Conservation (phyloP, 106 monocot species). For the Amphibolis antarctica region DNA sequence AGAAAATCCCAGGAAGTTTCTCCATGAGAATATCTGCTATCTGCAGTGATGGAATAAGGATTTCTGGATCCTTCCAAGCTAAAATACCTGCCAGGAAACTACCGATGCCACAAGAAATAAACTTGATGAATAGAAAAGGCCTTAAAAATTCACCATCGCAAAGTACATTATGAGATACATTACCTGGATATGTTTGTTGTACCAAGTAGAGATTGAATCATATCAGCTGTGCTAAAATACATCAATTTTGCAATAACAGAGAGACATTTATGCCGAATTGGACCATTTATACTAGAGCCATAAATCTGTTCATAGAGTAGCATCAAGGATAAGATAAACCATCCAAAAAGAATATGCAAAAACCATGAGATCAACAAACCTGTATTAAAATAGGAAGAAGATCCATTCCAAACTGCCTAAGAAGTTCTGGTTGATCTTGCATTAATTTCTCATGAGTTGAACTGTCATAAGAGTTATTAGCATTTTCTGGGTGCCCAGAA, state of each 20-base stretch:
- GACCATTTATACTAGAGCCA: constrained; percentile 90
- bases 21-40: constrained; percentile 91
- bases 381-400: constrained; percentile 78
- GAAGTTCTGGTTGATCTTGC: constrained; percentile 84
- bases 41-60: constrained; percentile 81
- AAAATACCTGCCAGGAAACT: constrained; percentile 94
- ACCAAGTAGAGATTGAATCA: constrained; percentile 68
- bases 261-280: constrained; percentile 79
- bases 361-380: constrained; percentile 20
- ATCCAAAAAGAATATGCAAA: background rate
- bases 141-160: background rate
- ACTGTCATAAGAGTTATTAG: constrained; percentile 37
- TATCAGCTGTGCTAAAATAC: constrained; percentile 85
- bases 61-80: constrained; percentile 97
- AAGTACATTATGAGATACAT: background rate
- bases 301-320: constrained; percentile 41
- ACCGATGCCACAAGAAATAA: background rate
- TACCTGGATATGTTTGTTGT: constrained; percentile 89
- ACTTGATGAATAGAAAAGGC: constrained; percentile 5
- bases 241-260: constrained; percentile 88
- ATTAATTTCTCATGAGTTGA: constrained; percentile 75
- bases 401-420: constrained; percentile 85
- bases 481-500: constrained; percentile 32
- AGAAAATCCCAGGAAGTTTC: constrained; percentile 80
- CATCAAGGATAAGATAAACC: background rate